These are phyloP conservation scores for Emergomyces africanus DNA, from an alignment of 2,329 filamentous ascomycete species.

Conservation along the genomic window DNA sequence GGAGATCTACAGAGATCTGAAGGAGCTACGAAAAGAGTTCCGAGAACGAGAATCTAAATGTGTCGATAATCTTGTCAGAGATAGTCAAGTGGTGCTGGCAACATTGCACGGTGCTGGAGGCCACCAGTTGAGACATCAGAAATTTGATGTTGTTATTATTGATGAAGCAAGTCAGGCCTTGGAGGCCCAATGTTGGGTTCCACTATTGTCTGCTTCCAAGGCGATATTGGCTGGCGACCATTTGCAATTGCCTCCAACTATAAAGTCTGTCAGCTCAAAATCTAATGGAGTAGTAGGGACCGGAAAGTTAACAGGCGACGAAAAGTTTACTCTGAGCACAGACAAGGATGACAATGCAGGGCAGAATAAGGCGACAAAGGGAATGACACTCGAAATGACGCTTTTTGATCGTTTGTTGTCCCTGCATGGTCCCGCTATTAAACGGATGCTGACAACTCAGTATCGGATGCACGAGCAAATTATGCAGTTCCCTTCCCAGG, in stretches of 20 bases:
- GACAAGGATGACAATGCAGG: constrained; percentile 17
- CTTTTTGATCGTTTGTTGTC: constrained; percentile 79
- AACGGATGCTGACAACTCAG: constrained; percentile 90
- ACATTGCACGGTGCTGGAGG: constrained; percentile 89
- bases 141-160: constrained; percentile 88
- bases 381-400: constrained; percentile 59
- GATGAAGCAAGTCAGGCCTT: constrained; percentile 94
- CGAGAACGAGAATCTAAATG: constrained; percentile 72
- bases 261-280: constrained; percentile 59
- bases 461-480: constrained; percentile 97
- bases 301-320: constrained; percentile 21
- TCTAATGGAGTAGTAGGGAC: constrained; percentile 28
- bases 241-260: constrained; percentile 83
- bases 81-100: constrained; percentile 78
- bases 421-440: constrained; percentile 71
- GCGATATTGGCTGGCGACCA: constrained; percentile 89
- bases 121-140: constrained; percentile 62
- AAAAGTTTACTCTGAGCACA: background rate
- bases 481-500: constrained; percentile 84
- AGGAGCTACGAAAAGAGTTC: constrained; percentile 76
- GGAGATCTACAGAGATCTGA: constrained; percentile 73
- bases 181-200: constrained; percentile 95
- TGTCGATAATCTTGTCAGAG: constrained; percentile 58
- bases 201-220: constrained; percentile 66
- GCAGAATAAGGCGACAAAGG: constrained; percentile 23